Conservation (phyloP, 2,329 filamentous ascomycete genomes). For the Neocucurbitaria cava region DNA sequence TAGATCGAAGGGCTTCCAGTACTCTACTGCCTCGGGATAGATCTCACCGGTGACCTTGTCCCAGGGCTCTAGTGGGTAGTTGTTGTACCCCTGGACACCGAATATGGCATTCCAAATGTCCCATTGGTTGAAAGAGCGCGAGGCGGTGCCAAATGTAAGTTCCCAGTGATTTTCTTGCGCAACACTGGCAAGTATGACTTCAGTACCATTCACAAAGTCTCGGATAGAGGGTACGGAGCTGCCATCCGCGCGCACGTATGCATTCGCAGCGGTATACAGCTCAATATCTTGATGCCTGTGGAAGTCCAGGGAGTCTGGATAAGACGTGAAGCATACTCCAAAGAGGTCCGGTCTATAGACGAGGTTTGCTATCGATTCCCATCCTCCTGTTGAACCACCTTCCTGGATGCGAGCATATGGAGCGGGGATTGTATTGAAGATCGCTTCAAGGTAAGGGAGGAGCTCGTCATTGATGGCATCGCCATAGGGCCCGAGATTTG, state of each 20-base stretch:
- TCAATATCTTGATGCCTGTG: constrained; percentile 48
- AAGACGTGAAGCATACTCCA: constrained; percentile 47
- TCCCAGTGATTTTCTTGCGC: constrained; percentile 50
- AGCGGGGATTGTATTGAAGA: constrained; percentile 45
- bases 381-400: constrained; percentile 49
- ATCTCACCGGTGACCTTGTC: constrained; percentile 51
- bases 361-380: constrained; percentile 46
- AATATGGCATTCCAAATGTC: constrained; percentile 51
- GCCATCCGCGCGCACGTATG: constrained; percentile 37
- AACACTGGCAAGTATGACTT: constrained; percentile 33
- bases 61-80: constrained; percentile 50
- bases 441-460: constrained; percentile 42
- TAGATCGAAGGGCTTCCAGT: constrained; percentile 49
- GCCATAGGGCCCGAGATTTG: constrained; percentile 50
- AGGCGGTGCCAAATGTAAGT: constrained; percentile 44
- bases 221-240: constrained; percentile 42
- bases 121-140: constrained; percentile 46
- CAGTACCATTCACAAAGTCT: constrained; percentile 30
- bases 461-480: constrained; percentile 52
- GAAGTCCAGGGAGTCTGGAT: constrained; percentile 49
- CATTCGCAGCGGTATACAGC: constrained; percentile 42
- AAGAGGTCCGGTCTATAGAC: constrained; percentile 50
- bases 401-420: constrained; percentile 49
- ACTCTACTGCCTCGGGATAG: constrained; percentile 45
- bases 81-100: constrained; percentile 46